These are phyloP conservation scores for Ogataea populi-albae DNA, from an alignment of 805 yeast genomes.

Conservation along the genomic window DNA sequence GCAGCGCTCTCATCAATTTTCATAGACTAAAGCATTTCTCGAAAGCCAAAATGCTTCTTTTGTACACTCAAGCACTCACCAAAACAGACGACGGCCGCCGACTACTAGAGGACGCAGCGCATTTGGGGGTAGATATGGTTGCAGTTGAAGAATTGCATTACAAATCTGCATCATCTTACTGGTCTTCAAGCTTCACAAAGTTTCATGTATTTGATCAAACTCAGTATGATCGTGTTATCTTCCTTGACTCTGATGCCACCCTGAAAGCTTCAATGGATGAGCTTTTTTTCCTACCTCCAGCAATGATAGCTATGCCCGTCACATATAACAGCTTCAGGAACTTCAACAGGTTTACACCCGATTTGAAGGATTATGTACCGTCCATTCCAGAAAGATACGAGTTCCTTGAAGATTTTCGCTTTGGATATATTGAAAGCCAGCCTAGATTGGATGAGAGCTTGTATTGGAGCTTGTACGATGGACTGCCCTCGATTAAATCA, in stretches of 20 bases:
- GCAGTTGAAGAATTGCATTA: constrained; percentile 24
- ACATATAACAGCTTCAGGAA: constrained; percentile 37
- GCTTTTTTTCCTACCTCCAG: constrained; percentile 47
- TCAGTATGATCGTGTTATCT: constrained; percentile 52
- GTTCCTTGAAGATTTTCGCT: constrained; percentile 18
- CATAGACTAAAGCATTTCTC: constrained; percentile 35
- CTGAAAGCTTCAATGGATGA: constrained; percentile 45
- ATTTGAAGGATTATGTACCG: constrained; percentile 13
- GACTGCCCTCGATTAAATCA: constrained; percentile 35
- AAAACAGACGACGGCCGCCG: constrained; percentile 4
- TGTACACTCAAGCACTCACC: constrained; percentile 30
- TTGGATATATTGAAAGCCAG: constrained; percentile 15
- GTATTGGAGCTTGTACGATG: constrained; percentile 31
- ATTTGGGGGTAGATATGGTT: constrained; percentile 28
- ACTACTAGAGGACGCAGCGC: constrained; percentile 7
- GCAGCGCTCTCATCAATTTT: constrained; percentile 50
- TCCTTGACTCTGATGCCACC: constrained; percentile 56
- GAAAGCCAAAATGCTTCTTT: constrained; percentile 45
- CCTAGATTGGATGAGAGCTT: constrained; percentile 7
- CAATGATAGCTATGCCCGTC: constrained; percentile 44
- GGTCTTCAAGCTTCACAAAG: constrained; percentile 56
- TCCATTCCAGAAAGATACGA: constrained; percentile 20
- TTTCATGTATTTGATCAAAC: constrained; percentile 47
- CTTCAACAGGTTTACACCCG: constrained; percentile 19
- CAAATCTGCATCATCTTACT: constrained; percentile 30